Evolutionary conservation across 1,284 basidiomycete species (phyloP).

Genomic region (Apiotrichum porosum): DNA sequence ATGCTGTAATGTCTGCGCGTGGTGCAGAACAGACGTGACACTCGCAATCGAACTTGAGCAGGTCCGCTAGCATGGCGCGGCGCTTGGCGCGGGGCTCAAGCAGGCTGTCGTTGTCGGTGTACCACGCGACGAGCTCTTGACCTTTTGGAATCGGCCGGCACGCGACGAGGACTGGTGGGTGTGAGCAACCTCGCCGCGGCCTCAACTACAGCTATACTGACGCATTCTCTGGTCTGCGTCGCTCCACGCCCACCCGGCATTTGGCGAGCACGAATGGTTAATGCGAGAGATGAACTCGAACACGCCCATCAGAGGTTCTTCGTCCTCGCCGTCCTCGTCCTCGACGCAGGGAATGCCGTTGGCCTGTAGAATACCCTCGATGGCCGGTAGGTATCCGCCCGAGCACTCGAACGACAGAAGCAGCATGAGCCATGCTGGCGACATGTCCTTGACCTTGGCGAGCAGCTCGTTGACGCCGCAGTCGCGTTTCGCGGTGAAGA

Average conservation of each 20-base stretch:
- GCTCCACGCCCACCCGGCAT: constrained; percentile 27
- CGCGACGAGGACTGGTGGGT: constrained; percentile 15
- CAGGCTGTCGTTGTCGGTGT: constrained; percentile 3
- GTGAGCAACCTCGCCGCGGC: background rate
- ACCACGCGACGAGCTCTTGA: constrained; percentile 20
- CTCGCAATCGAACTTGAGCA: constrained; percentile 4
- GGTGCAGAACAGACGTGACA: background rate
- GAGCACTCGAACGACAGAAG: background rate
- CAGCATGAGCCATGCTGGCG: background rate
- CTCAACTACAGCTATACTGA: background rate
- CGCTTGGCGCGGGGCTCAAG: background rate
- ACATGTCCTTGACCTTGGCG: background rate
- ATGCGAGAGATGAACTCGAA: constrained; percentile 21
- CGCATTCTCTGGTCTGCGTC: constrained; percentile 10
- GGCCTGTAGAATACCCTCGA: constrained; percentile 1
- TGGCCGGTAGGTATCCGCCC: background rate
- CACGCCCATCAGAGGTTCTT: constrained; percentile 7
- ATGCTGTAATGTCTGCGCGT: background rate
- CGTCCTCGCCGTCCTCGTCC: background rate
- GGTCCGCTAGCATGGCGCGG: background rate
- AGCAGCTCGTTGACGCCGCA: background rate
- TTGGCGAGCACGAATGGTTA: constrained; percentile 27
- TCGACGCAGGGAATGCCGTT: constrained; percentile 5
- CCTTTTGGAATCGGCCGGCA: constrained; percentile 6
- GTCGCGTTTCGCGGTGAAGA: background rate